A percentile compares a stretch with the other conserved stretches of the same genome.
Conservation (phyloP, 2,329 filamentous ascomycete genomes). For the Penicillium sp. region DNA sequence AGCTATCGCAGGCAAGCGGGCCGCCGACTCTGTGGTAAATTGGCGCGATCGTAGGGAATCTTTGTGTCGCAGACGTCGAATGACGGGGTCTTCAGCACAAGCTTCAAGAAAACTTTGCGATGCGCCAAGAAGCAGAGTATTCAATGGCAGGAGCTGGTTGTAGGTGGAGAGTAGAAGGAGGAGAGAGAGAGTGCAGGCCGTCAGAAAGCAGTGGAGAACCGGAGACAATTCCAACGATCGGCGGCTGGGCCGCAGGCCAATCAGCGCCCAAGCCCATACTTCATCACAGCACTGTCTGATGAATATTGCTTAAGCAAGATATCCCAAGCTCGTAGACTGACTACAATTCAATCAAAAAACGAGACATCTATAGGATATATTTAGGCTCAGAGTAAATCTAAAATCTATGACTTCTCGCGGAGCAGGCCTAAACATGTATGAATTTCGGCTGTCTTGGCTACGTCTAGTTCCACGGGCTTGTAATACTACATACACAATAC, state of each 20-base stretch:
- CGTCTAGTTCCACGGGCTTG: neutral
- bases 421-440: neutral
- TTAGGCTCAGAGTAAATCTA: too few relatives aligned
- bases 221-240: constrained; percentile 1
- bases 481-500: neutral
- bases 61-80: neutral
- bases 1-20: neutral
- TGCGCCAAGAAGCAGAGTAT: neutral
- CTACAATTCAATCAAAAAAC: neutral
- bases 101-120: too few relatives aligned
- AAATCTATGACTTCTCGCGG: neutral
- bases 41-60: neutral
- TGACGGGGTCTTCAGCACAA: neutral
- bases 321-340: too few relatives aligned
- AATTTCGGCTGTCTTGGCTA: neutral
- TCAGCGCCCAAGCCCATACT: constrained; percentile 1
- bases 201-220: neutral
- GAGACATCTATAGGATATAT: neutral
- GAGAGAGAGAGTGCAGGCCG: neutral
- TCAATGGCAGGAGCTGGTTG: neutral
- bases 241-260: constrained; percentile 3
- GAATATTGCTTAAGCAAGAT: neutral
- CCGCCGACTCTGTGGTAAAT: neutral
- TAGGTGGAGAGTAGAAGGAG: neutral
- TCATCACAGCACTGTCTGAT: neutral